Conservation (phyloP, 1,284 basidiomycete species). For the Cryptococcus sp. region DNA sequence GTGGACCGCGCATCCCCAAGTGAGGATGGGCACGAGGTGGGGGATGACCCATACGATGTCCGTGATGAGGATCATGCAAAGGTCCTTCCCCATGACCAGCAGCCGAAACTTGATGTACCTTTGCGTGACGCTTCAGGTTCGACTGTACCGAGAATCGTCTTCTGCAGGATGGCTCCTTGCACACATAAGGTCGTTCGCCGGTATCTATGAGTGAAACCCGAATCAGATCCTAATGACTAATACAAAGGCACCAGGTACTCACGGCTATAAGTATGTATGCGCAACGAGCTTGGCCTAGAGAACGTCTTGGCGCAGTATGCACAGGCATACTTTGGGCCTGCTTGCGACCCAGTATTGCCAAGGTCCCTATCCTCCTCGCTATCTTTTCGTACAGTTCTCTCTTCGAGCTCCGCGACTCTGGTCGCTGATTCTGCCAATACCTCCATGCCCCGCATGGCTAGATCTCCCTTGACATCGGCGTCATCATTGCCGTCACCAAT, state of each 20-base stretch:
- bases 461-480: constrained; percentile 22
- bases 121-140: constrained; percentile 51
- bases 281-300: constrained; percentile 44
- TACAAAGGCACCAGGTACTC: constrained; percentile 21
- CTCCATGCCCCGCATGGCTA: constrained; percentile 46
- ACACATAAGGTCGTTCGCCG: constrained; percentile 49
- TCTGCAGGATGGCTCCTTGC: constrained; percentile 43
- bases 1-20: background rate
- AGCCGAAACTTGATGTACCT: constrained; percentile 42
- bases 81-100: background rate
- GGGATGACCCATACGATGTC: constrained; percentile 1
- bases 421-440: constrained; percentile 43
- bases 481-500: constrained; percentile 19
- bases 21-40: constrained; percentile 4
- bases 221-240: background rate
- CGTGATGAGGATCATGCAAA: background rate
- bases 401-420: constrained; percentile 35
- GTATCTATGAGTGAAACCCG: constrained; percentile 36
- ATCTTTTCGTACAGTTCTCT: constrained; percentile 10
- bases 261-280: constrained; percentile 52
- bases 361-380: constrained; percentile 17
- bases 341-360: constrained; percentile 9
- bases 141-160: constrained; percentile 50
- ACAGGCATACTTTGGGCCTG: constrained; percentile 48
- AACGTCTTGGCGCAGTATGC: constrained; percentile 49